A percentile compares a stretch with the other conserved stretches of the same genome.
Conservation (phyloP, 2,329 filamentous ascomycete genomes). For the Arthrobotrys megalospora region DNA sequence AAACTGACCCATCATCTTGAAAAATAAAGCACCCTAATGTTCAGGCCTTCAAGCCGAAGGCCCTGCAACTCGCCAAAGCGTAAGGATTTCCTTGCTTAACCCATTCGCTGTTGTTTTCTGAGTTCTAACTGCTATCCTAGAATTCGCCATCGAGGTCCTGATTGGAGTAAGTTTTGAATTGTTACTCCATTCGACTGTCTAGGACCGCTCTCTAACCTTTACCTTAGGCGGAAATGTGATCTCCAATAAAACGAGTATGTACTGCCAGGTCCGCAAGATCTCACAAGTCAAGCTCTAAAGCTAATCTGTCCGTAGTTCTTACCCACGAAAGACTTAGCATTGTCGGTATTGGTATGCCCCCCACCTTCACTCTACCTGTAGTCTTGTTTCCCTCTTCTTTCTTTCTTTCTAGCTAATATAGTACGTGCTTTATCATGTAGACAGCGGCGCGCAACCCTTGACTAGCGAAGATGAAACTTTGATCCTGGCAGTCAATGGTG, state of each 20-base stretch:
- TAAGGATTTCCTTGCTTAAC: conserved; percentile 71
- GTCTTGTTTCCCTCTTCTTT: conserved; percentile 62
- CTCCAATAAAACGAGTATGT: conserved; percentile 89
- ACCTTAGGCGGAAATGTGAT: conserved; percentile 85
- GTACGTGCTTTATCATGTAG: conserved; percentile 69
- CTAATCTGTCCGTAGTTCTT: conserved; percentile 75
- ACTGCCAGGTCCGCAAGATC: conserved; percentile 22
- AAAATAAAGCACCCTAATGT: conserved; percentile 82
- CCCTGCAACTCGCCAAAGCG: conserved; percentile 93
- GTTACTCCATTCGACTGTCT: conserved; percentile 35
- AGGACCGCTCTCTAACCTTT: conserved; percentile 61
- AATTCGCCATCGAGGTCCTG: conserved; percentile 94
- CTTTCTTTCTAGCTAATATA: conserved; percentile 13
- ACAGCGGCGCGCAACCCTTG: conserved; percentile 94
- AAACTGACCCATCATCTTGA: neutral
- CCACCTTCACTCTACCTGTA: neutral
- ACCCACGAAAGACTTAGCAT: conserved; percentile 98
- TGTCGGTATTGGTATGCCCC: conserved; percentile 84
- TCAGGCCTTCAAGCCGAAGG: conserved; percentile 94
- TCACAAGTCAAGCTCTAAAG: neutral
- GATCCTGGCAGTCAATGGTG: conserved; percentile 96
- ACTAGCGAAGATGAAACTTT: conserved; percentile 91
- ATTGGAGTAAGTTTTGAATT: conserved; percentile 85
- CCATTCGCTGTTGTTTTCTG: conserved; percentile 64
- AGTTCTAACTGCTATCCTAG: conserved; percentile 70